A percentile compares a stretch with the other conserved stretches of the same genome.
Evolutionary conservation across 2,329 filamentous ascomycete species (phyloP).

Genomic region (Colletotrichum cereale): DNA sequence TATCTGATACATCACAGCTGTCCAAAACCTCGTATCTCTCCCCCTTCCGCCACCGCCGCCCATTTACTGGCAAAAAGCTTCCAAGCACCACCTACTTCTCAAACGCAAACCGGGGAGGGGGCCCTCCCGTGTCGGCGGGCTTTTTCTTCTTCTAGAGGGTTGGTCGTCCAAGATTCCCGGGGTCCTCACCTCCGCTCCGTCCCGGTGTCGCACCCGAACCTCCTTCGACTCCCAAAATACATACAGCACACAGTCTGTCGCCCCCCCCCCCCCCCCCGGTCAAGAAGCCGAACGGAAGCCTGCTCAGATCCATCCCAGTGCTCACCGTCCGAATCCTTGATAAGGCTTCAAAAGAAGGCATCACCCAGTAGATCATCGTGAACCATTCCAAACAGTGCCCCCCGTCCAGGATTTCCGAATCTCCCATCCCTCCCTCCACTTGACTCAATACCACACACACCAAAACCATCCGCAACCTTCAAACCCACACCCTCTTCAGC

Average conservation of each 20-base stretch:
- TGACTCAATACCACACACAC: background rate
- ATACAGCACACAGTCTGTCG: background rate
- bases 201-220: slow-evolving; percentile 5
- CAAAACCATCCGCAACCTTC: background rate
- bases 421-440: background rate
- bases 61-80: background rate
- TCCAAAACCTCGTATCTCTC: slow-evolving; percentile 26
- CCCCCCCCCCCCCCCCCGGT: background rate
- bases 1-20: background rate
- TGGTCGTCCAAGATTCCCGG: background rate
- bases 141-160: background rate
- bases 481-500: background rate
- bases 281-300: background rate
- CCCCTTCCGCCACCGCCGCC: background rate
- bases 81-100: background rate
- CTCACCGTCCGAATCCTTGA: background rate
- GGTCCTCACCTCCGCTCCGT: slow-evolving; percentile 5
- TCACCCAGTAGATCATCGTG: background rate
- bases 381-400: background rate
- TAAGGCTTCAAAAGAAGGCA: background rate
- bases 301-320: background rate
- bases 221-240: slow-evolving; percentile 10
- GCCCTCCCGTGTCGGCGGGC: background rate
- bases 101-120: background rate
- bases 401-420: background rate